phyloP scores from a whole-genome alignment of 805 yeast species.

The Barnettozyma siamensis region DNA sequence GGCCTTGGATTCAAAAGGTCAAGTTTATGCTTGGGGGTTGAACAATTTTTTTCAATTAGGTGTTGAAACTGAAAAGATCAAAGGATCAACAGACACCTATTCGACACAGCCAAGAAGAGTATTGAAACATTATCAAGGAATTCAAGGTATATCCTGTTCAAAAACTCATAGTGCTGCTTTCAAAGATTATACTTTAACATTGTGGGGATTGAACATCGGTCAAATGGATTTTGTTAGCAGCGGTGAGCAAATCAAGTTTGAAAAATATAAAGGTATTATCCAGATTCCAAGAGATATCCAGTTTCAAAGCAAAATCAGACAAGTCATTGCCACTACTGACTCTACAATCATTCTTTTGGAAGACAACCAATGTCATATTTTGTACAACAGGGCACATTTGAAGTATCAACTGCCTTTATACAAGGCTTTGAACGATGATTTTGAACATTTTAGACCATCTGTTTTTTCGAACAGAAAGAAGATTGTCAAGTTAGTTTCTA shows the following conservation, averaged over 20 bases:
- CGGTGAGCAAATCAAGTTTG: slow-evolving; percentile 27
- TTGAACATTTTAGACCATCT: slow-evolving; percentile 51
- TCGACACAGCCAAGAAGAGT: slow-evolving; percentile 25
- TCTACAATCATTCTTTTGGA: slow-evolving; percentile 61
- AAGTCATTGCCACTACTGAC: slow-evolving; percentile 58
- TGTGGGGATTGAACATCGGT: slow-evolving; percentile 81
- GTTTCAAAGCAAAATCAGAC: slow-evolving; percentile 38
- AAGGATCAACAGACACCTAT: slow-evolving; percentile 23
- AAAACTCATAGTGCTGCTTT: slow-evolving; percentile 64
- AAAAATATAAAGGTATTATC: slow-evolving; percentile 31
- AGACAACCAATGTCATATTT: slow-evolving; percentile 57
- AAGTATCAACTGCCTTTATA: slow-evolving; percentile 37
- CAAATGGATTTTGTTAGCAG: slow-evolving; percentile 59
- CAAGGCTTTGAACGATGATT: slow-evolving; percentile 33
- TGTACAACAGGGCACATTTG: slow-evolving; percentile 50
- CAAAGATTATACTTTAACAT: slow-evolving; percentile 37
- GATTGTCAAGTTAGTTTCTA: slow-evolving; percentile 30
- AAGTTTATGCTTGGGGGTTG: slow-evolving; percentile 77
- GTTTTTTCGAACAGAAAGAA: slow-evolving; percentile 36
- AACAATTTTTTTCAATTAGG: slow-evolving; percentile 69
- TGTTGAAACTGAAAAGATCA: slow-evolving; percentile 28
- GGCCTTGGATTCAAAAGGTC: slow-evolving; percentile 45
- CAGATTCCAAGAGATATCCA: slow-evolving; percentile 37
- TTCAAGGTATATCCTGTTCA: slow-evolving; percentile 44
- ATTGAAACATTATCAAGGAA: slow-evolving; percentile 25